phyloP scores from a whole-genome alignment of 2,329 filamentous ascomycete species.

The Fusarium subglutinans region DNA sequence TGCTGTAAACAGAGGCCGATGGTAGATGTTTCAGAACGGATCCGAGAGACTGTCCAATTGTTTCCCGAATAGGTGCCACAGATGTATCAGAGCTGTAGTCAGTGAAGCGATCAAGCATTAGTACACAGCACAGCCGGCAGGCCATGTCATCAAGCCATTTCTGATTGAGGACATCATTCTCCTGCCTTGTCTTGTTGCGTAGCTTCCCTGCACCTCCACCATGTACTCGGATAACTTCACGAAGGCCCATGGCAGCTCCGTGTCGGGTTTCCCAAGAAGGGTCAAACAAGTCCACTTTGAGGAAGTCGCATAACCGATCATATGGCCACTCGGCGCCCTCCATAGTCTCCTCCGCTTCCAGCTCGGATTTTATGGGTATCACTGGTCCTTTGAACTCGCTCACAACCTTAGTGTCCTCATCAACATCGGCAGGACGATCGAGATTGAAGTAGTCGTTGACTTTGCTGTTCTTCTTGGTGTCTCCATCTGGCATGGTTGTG shows the following conservation, averaged over 20 bases:
- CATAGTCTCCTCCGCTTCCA: conserved; percentile 79
- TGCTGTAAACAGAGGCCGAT: conserved; percentile 78
- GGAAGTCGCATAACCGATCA: conserved; percentile 90
- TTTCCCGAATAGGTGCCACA: conserved; percentile 94
- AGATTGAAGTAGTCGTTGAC: conserved; percentile 89
- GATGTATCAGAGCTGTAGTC: conserved; percentile 98
- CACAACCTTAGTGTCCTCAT: conserved; percentile 92
- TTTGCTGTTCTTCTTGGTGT: conserved; percentile 70
- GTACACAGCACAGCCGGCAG: conserved; percentile 92
- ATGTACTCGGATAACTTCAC: conserved; percentile 92
- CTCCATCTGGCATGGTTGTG: conserved; percentile 60
- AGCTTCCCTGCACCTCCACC: conserved; percentile 85
- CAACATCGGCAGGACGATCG: conserved; percentile 78
- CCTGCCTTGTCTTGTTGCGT: conserved; percentile 71
- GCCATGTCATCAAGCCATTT: conserved; percentile 93
- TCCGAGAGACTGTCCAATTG: conserved; percentile 91
- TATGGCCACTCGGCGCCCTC: conserved; percentile 92
- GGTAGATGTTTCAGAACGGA: conserved; percentile 88
- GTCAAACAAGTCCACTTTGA: conserved; percentile 94
- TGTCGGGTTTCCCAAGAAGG: conserved; percentile 94
- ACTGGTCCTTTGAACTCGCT: conserved; percentile 92
- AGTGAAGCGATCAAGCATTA: conserved; percentile 97
- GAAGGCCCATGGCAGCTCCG: conserved; percentile 92
- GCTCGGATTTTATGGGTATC: conserved; percentile 83
- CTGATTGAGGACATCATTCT: conserved; percentile 84